Evolutionary conservation across 495 filamentous ascomycete genomes (phyloP), one percentile per base, ranked within the genome.

Genomic region (Lentithecium fluviatile): DNA sequence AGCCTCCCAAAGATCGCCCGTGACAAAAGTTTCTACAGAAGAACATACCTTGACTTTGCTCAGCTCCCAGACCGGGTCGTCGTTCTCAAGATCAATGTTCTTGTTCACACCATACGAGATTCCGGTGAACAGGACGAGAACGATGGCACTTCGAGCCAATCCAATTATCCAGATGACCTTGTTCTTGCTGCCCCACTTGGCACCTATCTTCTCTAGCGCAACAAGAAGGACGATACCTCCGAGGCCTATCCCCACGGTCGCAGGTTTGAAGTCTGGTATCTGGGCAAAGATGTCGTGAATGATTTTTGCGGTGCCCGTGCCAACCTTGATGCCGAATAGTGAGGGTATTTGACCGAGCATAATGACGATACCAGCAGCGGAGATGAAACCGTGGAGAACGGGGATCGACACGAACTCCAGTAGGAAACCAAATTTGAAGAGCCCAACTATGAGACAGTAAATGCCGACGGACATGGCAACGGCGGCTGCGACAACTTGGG

Each of bases 371-470:
- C 92, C 94, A 0, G 93, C 95, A 6, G 94, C 94, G 0, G 94
- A 97, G 89, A 98, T 96, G 82, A 95, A 98, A 2, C 94, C 91
- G 6, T 89, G 89, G 50, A 97, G 93, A 0, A 92, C 88, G 0
- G 90, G 84, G 23, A 98, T 81, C 0, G 94, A 87, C 70, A 98
- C 96, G 69, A 97, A 86, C 60, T 98, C 92, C 19, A 97, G 93
- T 36, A 98, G 89, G 81, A 91, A 95, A 19, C 94, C 94, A 34
- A 85, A 79, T 15, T 91, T 82, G 45, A 88, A 73, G 2, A 97
- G 72, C 0, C 80, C 80, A 26, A 82, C 69, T 10, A 72, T 66
- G 26, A 82, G 73, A 26, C 74, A 74, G 60, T 79, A 81, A 45
- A 82, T 73, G 17, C 79, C 79, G 26, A 80, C 75, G 71, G 76